Evolutionary conservation across 345 rosid genomes (phyloP).

Genomic region (Kernera saxatilis): DNA sequence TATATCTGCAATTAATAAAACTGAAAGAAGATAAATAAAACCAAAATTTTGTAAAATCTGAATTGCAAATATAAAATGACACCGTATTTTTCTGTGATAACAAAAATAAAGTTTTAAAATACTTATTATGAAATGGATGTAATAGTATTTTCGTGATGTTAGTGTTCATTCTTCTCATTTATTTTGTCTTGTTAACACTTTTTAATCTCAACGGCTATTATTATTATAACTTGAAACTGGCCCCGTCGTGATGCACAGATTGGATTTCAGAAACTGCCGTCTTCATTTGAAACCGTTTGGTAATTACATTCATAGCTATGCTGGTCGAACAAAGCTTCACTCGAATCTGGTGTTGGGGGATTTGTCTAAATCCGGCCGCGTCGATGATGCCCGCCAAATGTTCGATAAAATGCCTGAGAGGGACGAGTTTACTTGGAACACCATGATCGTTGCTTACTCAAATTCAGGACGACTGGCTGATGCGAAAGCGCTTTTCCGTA

Average conservation of each 20-base stretch:
- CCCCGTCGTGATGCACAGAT: conserved; percentile 31
- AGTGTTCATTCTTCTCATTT: too few relatives aligned
- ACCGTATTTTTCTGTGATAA: too few relatives aligned
- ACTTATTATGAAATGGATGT: too few relatives aligned
- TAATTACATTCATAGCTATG: conserved; percentile 20
- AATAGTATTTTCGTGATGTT: too few relatives aligned
- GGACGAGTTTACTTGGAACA: conserved; percentile 83
- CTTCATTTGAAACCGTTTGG: background rate
- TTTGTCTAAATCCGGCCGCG: conserved; percentile 48
- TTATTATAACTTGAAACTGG: background rate
- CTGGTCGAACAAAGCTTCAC: conserved; percentile 32
- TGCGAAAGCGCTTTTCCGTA: conserved; percentile 45
- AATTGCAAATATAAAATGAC: too few relatives aligned
- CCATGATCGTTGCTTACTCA: conserved; percentile 72
- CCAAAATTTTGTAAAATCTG: too few relatives aligned
- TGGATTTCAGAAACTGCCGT: conserved; percentile 11
- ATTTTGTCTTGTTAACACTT: too few relatives aligned
- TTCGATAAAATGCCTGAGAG: conserved; percentile 62
- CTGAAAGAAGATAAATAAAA: too few relatives aligned
- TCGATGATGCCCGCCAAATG: conserved; percentile 62
- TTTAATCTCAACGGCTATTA: too few relatives aligned
- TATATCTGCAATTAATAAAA: too few relatives aligned
- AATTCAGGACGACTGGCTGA: conserved; percentile 54
- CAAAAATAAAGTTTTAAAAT: too few relatives aligned
- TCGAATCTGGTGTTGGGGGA: conserved; percentile 37